phyloP scores from a whole-genome alignment of 2,329 filamentous ascomycete genomes.

The Cladosporium phlei region DNA sequence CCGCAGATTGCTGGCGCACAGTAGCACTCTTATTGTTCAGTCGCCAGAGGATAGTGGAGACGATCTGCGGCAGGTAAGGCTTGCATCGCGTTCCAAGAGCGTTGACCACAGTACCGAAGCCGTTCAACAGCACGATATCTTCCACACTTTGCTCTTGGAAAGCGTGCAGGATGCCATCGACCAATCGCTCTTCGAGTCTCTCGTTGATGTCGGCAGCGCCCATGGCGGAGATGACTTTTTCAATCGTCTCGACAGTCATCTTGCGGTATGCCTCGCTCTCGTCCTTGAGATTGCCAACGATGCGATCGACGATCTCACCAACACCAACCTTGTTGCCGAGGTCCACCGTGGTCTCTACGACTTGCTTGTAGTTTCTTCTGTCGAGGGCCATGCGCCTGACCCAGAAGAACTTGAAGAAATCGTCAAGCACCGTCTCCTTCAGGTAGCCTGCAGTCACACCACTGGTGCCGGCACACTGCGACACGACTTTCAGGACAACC shows the following conservation, averaged over 20 bases:
- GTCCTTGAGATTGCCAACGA: slow-evolving; percentile 94
- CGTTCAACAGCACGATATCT: slow-evolving; percentile 92
- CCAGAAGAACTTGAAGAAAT: slow-evolving; percentile 99
- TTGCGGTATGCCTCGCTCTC: slow-evolving; percentile 97
- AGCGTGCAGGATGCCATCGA: slow-evolving; percentile 90
- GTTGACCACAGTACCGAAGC: slow-evolving; percentile 96
- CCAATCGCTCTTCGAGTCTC: slow-evolving; percentile 83
- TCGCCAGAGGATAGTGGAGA: slow-evolving; percentile 91
- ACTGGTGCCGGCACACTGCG: slow-evolving; percentile 88
- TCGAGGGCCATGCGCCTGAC: slow-evolving; percentile 94
- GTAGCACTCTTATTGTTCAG: slow-evolving; percentile 97
- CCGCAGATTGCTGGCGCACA: slow-evolving; percentile 92
- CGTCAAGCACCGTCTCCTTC: slow-evolving; percentile 88
- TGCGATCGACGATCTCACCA: slow-evolving; percentile 86
- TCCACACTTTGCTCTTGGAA: slow-evolving; percentile 99
- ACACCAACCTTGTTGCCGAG: slow-evolving; percentile 97
- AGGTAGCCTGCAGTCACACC: slow-evolving; percentile 93
- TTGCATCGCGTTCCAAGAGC: slow-evolving; percentile 90
- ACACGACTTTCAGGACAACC: slow-evolving; percentile 94
- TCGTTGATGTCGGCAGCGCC: slow-evolving; percentile 93
- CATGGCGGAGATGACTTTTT: slow-evolving; percentile 90
- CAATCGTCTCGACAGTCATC: slow-evolving; percentile 97
- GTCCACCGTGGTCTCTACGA: slow-evolving; percentile 96
- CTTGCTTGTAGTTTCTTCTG: slow-evolving; percentile 95
- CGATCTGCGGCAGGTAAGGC: slow-evolving; percentile 93